Percentiles rank a stretch among this genome's conserved stretches.
These are phyloP conservation scores for Candida maesae DNA, from an alignment of 805 yeast species.

Conservation along the genomic window DNA sequence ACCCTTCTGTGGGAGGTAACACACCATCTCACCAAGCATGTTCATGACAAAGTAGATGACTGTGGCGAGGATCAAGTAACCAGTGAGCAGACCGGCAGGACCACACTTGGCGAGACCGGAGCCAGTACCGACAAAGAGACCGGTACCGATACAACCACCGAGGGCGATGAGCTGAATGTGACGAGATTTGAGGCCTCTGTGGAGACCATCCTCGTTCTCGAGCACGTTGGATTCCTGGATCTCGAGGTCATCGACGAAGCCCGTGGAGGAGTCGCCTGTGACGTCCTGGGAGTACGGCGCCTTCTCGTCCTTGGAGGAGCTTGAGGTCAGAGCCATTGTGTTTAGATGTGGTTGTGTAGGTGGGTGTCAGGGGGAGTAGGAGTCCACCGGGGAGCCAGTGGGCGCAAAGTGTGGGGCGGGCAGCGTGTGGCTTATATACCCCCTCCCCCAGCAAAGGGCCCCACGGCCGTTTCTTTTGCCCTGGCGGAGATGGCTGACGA, in stretches of 20 bases:
- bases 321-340: neutral
- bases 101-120: constrained; percentile 60
- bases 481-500: too few relatives aligned
- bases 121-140: constrained; percentile 75
- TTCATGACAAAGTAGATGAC: constrained; percentile 65
- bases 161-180: constrained; percentile 80
- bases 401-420: too few relatives aligned
- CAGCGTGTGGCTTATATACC: too few relatives aligned
- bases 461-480: too few relatives aligned
- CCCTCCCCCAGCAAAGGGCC: too few relatives aligned
- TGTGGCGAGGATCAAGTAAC: constrained; percentile 59
- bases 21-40: constrained; percentile 64
- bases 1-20: constrained; percentile 57
- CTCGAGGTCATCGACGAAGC: constrained; percentile 25
- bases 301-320: constrained; percentile 18
- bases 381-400: too few relatives aligned
- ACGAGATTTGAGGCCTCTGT: constrained; percentile 45
- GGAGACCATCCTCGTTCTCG: constrained; percentile 15
- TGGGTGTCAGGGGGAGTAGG: too few relatives aligned
- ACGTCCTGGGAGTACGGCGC: constrained; percentile 8
- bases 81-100: constrained; percentile 62
- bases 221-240: constrained; percentile 5
- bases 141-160: constrained; percentile 85
- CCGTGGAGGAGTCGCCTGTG: constrained; percentile 24
- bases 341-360: neutral